Conservation (phyloP, 1,284 basidiomycete genomes). For the Afroboletus lepidellus region DNA sequence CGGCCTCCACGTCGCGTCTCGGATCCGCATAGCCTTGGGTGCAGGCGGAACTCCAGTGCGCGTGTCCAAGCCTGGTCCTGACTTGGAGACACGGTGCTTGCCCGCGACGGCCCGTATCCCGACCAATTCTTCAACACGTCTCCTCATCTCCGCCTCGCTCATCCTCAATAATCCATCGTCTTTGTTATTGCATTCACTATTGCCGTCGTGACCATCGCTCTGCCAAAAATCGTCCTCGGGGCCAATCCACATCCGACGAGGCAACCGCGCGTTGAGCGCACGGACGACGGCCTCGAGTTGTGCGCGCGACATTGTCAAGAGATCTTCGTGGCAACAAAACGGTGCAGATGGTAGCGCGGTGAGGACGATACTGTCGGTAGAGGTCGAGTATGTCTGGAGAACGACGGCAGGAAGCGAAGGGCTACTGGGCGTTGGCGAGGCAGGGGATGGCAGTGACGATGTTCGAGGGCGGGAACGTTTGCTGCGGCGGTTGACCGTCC, state of each 20-base stretch:
- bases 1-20: conserved; percentile 18
- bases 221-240: conserved; percentile 23
- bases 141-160: conserved; percentile 42
- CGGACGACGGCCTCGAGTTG: conserved; percentile 47
- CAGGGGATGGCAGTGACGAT: conserved; percentile 7
- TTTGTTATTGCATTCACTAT: not conserved
- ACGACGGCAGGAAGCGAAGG: conserved; percentile 35
- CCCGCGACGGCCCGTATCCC: conserved; percentile 40
- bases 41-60: conserved; percentile 21
- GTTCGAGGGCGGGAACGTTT: conserved; percentile 21
- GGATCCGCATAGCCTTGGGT: conserved; percentile 28
- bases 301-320: conserved; percentile 50
- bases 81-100: conserved; percentile 23
- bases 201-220: not conserved
- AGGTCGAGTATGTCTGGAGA: conserved; percentile 50
- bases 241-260: conserved; percentile 45
- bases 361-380: conserved; percentile 53
- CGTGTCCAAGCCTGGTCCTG: conserved; percentile 14
- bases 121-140: conserved; percentile 50
- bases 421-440: conserved; percentile 4
- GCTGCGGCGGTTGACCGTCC: conserved; percentile 13
- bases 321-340: conserved; percentile 64
- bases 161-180: conserved; percentile 26
- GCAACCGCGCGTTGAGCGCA: conserved; percentile 48
- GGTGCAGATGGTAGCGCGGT: conserved; percentile 49